Conservation (phyloP, 106 monocot genomes). For the Acorus gramineus region DNA sequence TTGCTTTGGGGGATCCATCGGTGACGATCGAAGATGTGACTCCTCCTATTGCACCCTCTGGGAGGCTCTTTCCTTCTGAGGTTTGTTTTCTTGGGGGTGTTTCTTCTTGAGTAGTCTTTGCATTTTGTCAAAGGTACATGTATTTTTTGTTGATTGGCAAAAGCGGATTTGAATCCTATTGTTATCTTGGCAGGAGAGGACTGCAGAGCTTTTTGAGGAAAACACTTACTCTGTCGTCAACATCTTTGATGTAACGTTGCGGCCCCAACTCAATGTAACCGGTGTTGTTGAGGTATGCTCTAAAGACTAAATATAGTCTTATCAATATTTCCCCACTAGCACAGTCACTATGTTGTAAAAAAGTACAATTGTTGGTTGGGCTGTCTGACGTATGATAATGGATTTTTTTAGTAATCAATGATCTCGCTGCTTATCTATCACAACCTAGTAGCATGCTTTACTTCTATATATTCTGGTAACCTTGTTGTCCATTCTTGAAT, state of each 20-base stretch:
- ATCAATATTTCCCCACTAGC: too few relatives aligned
- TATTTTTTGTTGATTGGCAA: not conserved
- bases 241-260: conserved; percentile 93
- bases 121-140: not conserved
- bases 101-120: not conserved
- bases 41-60: conserved; percentile 49
- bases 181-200: conserved; percentile 41
- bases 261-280: conserved; percentile 83
- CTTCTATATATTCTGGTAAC: not conserved
- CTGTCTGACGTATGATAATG: too few relatives aligned
- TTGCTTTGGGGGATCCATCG: conserved; percentile 73
- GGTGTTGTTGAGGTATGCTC: conserved; percentile 82
- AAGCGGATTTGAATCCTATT: not conserved
- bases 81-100: conserved; percentile 20
- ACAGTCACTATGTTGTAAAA: too few relatives aligned
- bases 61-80: conserved; percentile 80
- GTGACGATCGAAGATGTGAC: conserved; percentile 70
- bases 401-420: too few relatives aligned
- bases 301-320: too few relatives aligned
- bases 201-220: conserved; percentile 72
- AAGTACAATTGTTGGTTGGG: too few relatives aligned
- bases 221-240: conserved; percentile 95
- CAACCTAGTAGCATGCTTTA: not conserved
- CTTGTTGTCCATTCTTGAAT: not conserved
- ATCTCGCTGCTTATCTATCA: too few relatives aligned